These are phyloP conservation scores for Pythium dissimile DNA, from an alignment of 352 stramenopile species.

Conservation along the genomic window DNA sequence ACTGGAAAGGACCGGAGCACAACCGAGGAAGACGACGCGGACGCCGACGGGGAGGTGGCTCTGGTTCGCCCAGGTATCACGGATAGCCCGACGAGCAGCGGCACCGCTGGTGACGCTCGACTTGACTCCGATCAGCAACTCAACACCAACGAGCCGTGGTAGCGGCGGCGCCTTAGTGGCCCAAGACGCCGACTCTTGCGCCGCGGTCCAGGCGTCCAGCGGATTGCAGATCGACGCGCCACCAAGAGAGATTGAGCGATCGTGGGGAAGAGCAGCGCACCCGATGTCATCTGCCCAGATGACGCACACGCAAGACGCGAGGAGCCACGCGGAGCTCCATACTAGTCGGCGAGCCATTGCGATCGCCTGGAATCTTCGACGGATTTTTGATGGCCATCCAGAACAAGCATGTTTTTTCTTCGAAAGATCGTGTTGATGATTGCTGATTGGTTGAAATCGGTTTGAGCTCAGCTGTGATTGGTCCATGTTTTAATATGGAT, in stretches of 20 bases:
- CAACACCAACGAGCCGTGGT: background rate
- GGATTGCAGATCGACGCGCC: too few relatives aligned
- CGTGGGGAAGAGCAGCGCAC: too few relatives aligned
- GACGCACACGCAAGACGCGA: too few relatives aligned
- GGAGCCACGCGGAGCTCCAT: too few relatives aligned
- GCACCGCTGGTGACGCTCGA: conserved; percentile 32
- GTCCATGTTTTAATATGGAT: background rate
- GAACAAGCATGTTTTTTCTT: conserved; percentile 3
- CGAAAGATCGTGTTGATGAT: conserved; percentile 3
- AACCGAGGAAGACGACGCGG: conserved; percentile 40
- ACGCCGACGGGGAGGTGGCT: conserved; percentile 12
- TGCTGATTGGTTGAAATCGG: conserved; percentile 1
- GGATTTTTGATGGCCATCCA: background rate
- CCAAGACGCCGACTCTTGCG: background rate
- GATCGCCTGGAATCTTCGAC: background rate
- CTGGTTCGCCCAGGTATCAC: conserved; percentile 32
- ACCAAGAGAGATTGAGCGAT: too few relatives aligned
- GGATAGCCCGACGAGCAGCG: conserved; percentile 13
- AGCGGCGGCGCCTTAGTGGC: background rate
- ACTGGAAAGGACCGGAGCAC: conserved; percentile 4
- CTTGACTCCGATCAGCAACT: conserved; percentile 51
- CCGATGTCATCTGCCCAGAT: too few relatives aligned
- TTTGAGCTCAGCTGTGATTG: background rate
- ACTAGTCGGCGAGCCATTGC: too few relatives aligned
- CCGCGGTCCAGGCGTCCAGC: background rate